Evolutionary conservation across 2,329 filamentous ascomycete species (phyloP).

Genomic region (Alternaria gansuensis): DNA sequence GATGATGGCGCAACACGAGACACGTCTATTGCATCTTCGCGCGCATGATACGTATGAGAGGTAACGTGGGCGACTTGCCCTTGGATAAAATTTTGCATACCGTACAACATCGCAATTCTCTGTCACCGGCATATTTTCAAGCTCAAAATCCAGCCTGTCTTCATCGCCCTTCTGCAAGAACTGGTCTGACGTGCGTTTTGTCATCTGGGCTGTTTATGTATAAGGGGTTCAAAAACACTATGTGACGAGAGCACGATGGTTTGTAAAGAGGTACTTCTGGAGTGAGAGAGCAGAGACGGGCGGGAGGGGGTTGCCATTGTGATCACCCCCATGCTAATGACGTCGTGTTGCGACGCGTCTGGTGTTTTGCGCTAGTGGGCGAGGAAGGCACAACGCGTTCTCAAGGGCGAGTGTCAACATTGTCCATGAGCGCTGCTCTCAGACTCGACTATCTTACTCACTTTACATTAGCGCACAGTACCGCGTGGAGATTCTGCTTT

Average conservation of each 20-base stretch:
- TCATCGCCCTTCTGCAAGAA: conserved; percentile 13
- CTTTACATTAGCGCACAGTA: too few species aligned
- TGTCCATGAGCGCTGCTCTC: not conserved
- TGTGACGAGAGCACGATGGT: too few species aligned
- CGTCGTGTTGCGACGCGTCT: conserved; percentile 10
- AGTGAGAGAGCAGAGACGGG: not conserved
- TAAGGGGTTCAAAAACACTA: not conserved
- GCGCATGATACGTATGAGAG: not conserved
- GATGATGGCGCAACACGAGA: not conserved
- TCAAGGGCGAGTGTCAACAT: not conserved
- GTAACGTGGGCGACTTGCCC: not conserved
- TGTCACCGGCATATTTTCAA: conserved; percentile 27
- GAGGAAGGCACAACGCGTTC: conserved; percentile 3
- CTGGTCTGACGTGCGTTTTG: not conserved
- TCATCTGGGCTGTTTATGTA: not conserved
- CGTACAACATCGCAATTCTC: conserved; percentile 36
- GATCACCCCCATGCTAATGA: conserved; percentile 2
- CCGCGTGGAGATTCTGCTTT: too few species aligned
- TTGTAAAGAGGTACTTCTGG: not conserved
- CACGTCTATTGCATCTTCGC: not conserved
- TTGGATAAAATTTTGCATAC: conserved; percentile 3
- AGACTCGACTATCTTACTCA: not conserved
- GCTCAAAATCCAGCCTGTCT: conserved; percentile 12
- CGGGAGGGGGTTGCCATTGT: not conserved
- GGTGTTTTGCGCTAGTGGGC: conserved; percentile 6